phyloP scores from a whole-genome alignment of 345 rosid species.

The Euphorbia pulcherrima region DNA sequence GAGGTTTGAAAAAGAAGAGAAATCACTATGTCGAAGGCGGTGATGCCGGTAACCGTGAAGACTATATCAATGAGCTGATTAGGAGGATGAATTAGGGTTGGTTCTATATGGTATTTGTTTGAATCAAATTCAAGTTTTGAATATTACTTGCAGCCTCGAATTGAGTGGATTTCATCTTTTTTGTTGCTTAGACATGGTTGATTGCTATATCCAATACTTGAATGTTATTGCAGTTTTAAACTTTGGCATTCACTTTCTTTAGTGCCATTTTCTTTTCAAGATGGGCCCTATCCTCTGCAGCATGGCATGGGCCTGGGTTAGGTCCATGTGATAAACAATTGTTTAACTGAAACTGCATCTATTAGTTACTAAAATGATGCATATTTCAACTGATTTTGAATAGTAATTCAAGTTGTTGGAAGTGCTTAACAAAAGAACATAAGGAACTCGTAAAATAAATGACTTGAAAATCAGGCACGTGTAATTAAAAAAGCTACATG shows the following conservation, averaged over 20 bases:
- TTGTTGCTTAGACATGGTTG: not conserved
- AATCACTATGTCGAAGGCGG: conserved; percentile 97
- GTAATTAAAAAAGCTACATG: too few species aligned
- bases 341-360: too few species aligned
- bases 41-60: conserved; percentile 86
- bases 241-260: not conserved
- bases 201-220: not conserved
- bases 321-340: too few species aligned
- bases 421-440: too few species aligned
- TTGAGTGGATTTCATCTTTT: not conserved
- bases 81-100: conserved; percentile 87
- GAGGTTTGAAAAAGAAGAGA: conserved; percentile 86
- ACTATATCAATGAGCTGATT: conserved; percentile 71
- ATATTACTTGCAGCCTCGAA: not conserved
- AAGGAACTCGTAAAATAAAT: too few species aligned
- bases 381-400: too few species aligned
- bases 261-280: too few species aligned
- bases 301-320: too few species aligned
- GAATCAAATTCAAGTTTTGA: not conserved
- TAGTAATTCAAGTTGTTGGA: too few species aligned
- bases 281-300: too few species aligned
- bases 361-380: too few species aligned
- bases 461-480: too few species aligned
- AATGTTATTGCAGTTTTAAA: not conserved
- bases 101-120: not conserved